Evolutionary conservation across 129 eudicot genomes (phyloP).

Genomic region (Cynara cardunculus): DNA sequence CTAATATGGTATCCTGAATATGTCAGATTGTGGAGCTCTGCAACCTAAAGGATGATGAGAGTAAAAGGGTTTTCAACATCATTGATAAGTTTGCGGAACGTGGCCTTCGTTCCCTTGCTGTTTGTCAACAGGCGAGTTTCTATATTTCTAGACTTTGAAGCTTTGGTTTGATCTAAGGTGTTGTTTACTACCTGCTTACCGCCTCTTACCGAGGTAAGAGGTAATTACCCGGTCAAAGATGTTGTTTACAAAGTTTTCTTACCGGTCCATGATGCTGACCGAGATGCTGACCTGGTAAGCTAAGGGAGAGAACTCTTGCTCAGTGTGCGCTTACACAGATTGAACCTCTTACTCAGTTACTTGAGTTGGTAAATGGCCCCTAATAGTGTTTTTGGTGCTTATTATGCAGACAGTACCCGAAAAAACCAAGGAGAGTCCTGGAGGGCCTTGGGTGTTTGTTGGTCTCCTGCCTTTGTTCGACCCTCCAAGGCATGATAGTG

Average conservation of each 20-base stretch:
- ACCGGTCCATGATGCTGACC: neutral
- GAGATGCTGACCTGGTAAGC: neutral
- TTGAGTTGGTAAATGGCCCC: neutral
- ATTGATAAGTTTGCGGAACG: constrained; percentile 90
- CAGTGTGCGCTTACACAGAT: neutral
- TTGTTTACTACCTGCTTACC: neutral
- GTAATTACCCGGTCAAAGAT: neutral
- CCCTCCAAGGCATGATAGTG: constrained; percentile 96
- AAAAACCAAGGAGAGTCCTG: constrained; percentile 69
- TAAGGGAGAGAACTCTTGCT: neutral
- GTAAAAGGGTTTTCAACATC: constrained; percentile 56
- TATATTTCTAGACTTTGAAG: neutral
- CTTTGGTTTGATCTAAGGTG: neutral
- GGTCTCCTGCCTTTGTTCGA: constrained; percentile 85
- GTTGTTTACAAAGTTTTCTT: neutral
- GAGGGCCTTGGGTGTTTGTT: constrained; percentile 70
- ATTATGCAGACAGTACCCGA: constrained; percentile 60
- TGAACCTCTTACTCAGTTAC: neutral
- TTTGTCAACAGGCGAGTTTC: constrained; percentile 49
- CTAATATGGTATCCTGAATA: constrained; percentile 12
- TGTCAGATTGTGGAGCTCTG: constrained; percentile 75
- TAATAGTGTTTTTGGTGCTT: constrained; percentile 5
- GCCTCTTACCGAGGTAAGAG: neutral
- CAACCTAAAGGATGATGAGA: constrained; percentile 42
- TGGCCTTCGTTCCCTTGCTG: constrained; percentile 87